A percentile compares a stretch with the other conserved stretches of the same genome.
These are phyloP conservation scores for Blastobotrys illinoisensis DNA, from an alignment of 1,139 yeast species.

Conservation along the genomic window DNA sequence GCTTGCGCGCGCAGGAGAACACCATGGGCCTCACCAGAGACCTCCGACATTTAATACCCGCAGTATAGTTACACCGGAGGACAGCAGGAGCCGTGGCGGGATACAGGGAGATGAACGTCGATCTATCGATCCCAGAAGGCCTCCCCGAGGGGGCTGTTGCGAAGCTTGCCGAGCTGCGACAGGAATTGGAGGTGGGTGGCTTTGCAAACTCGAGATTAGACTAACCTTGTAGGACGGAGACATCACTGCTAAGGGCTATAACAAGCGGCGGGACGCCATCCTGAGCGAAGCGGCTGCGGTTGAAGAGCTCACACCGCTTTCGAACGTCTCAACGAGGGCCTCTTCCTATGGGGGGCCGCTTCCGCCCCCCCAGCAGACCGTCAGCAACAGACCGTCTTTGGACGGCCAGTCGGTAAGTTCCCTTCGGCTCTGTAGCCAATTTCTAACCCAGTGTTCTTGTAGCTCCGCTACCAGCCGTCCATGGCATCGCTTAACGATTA, in stretches of 20 bases:
- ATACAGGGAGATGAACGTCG: slow-evolving; percentile 27
- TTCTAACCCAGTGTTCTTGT: neutral
- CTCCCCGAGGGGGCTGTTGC: slow-evolving; percentile 34
- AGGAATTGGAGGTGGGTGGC: slow-evolving; percentile 38
- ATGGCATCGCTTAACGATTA: neutral
- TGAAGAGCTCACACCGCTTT: slow-evolving; percentile 39
- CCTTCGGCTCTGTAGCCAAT: neutral
- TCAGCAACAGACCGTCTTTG: neutral
- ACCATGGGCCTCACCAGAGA: neutral
- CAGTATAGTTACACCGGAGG: neutral
- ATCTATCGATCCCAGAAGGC: slow-evolving; percentile 40
- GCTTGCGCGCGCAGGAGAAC: neutral
- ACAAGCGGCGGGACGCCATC: slow-evolving; percentile 49
- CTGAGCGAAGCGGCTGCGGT: slow-evolving; percentile 25
- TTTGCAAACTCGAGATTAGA: neutral
- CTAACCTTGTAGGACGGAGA: slow-evolving; percentile 46
- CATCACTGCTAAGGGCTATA: slow-evolving; percentile 62
- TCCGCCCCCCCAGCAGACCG: neutral
- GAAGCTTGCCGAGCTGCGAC: slow-evolving; percentile 40
- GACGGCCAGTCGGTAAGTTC: neutral
- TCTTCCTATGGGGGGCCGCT: slow-evolving; percentile 2
- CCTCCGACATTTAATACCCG: neutral
- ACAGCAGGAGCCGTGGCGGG: neutral
- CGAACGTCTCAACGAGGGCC: slow-evolving; percentile 12
- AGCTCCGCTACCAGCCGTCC: neutral